These are phyloP conservation scores for Penicillium palitans DNA, from an alignment of 2,329 filamentous ascomycete genomes.

Conservation along the genomic window DNA sequence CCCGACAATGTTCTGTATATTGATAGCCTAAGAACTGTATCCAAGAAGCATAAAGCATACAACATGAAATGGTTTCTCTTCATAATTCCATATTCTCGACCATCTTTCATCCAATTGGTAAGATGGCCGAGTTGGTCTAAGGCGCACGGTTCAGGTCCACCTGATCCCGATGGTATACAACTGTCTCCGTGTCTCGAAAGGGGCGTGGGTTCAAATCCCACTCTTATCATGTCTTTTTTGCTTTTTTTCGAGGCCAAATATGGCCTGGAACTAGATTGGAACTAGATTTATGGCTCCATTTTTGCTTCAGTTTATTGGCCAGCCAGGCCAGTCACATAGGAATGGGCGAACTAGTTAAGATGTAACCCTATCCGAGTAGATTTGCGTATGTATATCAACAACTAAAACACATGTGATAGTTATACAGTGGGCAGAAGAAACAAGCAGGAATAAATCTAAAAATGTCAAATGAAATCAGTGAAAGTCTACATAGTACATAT, in stretches of 20 bases:
- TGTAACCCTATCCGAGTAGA: no score
- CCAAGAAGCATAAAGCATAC: background rate
- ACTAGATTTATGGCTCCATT: no score
- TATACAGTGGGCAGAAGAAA: no score
- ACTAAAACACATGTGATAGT: no score
- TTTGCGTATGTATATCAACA: no score
- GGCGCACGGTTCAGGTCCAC: conserved; percentile 38
- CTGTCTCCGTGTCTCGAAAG: conserved; percentile 17
- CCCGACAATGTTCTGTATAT: background rate
- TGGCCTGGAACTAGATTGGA: no score
- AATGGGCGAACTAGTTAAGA: no score
- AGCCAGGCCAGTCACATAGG: no score
- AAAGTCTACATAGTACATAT: background rate
- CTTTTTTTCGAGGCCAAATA: background rate
- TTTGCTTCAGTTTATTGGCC: no score
- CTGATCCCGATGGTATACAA: conserved; percentile 23
- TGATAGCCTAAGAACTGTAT: background rate
- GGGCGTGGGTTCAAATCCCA: conserved; percentile 17
- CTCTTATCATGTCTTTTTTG: conserved; percentile 14
- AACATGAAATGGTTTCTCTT: no score
- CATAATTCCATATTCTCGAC: no score
- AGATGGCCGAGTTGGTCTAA: conserved; percentile 41
- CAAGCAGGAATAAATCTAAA: background rate
- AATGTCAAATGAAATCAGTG: background rate
- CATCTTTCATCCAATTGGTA: conserved; percentile 1